Base-by-base conservation (phyloP, 805 yeast genomes). In the Starmerella lactis-condensi region DNA sequence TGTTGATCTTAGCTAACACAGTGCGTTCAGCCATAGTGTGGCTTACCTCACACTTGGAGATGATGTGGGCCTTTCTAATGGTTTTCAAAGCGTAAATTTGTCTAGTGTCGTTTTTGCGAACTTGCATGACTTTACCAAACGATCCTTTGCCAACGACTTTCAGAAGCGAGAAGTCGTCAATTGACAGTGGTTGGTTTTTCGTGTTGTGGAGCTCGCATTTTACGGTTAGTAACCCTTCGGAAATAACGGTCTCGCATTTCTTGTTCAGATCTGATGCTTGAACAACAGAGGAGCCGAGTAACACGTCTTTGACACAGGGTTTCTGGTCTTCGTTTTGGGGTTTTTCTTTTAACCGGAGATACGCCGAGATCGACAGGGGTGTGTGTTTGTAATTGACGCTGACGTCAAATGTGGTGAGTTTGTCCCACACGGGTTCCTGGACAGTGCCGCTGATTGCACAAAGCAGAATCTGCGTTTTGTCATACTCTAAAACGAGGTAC, bases 91-190 rank as follows among this genome's bases (percentile, higher is more conserved):
- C 98, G 53, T 89, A 89, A 16, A 89, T 73, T 52, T 85, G 91
- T 41, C 75, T 75, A 3, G 98, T 89, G 54, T 89, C 98, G 45
- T 78, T 79, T 57, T 89, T 89, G 40, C 82, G 72, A 25, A 89
- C 98, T 56, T 89, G 98, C 96, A 89, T 89, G 32, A 89, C 98
- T 56, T 89, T 89, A 31, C 98, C 98, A 52, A 89, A 89, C 7
- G 95, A 82, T 6, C 98, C 98, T 52, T 89, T 89, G 22, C 98
- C 98, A 33, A 89, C 81, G 15, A 89, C 98, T 55, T 89, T 89
- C 43, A 89, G 64, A 31, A 89, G 58, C 46, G 82, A 93, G 56
- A 89, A 85, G 49, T 85, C 94, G 35, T 82, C 93, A 42, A 89
- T 81, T 1, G 81, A 63, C 29, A 89, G 60, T 30, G 75, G 75